Base-by-base conservation (phyloP, 805 yeast genomes). In the Candida ponderosae region DNA sequence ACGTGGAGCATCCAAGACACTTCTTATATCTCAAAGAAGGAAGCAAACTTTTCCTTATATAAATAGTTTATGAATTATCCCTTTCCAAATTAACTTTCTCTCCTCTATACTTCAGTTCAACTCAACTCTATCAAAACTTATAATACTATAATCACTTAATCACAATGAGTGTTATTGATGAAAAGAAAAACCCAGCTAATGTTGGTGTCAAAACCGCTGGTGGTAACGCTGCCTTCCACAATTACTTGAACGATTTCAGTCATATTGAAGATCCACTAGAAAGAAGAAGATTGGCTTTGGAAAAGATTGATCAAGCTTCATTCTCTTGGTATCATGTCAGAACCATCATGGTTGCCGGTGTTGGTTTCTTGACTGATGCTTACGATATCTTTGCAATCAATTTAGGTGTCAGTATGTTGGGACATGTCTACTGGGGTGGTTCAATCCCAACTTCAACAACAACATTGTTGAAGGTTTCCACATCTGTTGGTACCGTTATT, bases 361-460 rank as follows among this genome's bases (percentile, higher is more conserved):
- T 87, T 47, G 96, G 96, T 59, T 87, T 87, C 76, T 61, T 88
- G 63, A 87, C 95, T 21, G 96, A 87, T 65, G 77, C 96, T 39
- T 87, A 88, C 62, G 96, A 88, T 69, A 84, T 88, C 48, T 88
- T 87, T 53, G 89, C 96, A 48, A 87, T 87, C 51, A 84, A 82
- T 63, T 66, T 87, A 66, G 90, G 83, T 60, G 65, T 84, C 38
- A 55, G 89, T 37, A 85, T 87, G 89, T 62, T 87, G 72, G 60
- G 74, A 26, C 78, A 81, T 51, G 94, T 80, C 38, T 84, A 62
- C 70, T 87, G 89, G 88, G 63, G 59, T 15, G 71, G 73, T 39
- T 33, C 42, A 19, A 73, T 79, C 41, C 95, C 96, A 28, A 50
- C 71, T 40, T 79, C 94, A 35, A 82, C 94, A 37, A 59, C 66